Conservation (phyloP, 2,329 filamentous ascomycete genomes). For the Cladosporium sp. region DNA sequence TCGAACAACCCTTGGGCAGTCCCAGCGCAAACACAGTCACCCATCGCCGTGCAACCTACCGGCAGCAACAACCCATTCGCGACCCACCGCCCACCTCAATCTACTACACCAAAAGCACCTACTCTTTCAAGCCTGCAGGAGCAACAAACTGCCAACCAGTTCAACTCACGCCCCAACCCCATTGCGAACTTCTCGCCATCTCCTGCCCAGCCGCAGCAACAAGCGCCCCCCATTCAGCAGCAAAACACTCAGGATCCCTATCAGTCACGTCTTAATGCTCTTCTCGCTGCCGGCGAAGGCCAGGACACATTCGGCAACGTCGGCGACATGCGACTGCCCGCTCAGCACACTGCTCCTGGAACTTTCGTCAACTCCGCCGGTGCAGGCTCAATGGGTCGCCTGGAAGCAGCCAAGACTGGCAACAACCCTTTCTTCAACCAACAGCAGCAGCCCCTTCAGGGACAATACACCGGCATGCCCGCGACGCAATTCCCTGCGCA, state of each 20-base stretch:
- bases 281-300: conserved; percentile 82
- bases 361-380: conserved; percentile 96
- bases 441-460: conserved; percentile 36
- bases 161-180: conserved; percentile 50
- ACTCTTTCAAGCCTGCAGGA: conserved; percentile 74
- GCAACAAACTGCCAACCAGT: conserved; percentile 69
- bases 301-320: conserved; percentile 97
- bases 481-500: conserved; percentile 46
- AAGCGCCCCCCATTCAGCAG: conserved; percentile 24
- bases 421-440: conserved; percentile 87
- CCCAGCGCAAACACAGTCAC: conserved; percentile 53
- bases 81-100: conserved; percentile 57
- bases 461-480: conserved; percentile 18
- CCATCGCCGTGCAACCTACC: conserved; percentile 77
- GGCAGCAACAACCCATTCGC: conserved; percentile 99
- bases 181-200: conserved; percentile 34
- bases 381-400: conserved; percentile 60
- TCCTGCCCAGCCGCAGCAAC: conserved; percentile 48
- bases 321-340: conserved; percentile 90
- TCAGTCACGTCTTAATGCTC: conserved; percentile 72
- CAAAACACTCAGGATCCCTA: conserved; percentile 49
- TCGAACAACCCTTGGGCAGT: conserved; percentile 91
- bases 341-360: conserved; percentile 93
- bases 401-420: conserved; percentile 65
- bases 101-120: conserved; percentile 52